These are phyloP conservation scores for Sugiyamaella chiloensis DNA, from an alignment of 805 yeast species.

Conservation along the genomic window DNA sequence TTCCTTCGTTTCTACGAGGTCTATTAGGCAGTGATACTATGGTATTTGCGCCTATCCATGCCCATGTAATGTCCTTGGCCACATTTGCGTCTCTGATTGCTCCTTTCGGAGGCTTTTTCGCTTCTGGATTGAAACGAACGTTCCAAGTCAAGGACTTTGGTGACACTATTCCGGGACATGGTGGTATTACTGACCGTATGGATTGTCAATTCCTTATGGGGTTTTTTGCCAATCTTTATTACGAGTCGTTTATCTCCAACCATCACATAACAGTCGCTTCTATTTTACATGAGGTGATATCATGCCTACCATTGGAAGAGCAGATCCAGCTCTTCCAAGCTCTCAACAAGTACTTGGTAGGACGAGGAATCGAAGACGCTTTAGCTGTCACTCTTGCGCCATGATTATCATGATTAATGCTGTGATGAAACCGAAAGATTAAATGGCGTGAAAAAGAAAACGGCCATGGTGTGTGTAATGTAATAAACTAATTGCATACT, in stretches of 20 bases:
- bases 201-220: conserved; percentile 99
- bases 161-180: conserved; percentile 98
- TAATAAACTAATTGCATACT: background rate
- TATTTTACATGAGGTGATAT: conserved; percentile 69
- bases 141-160: conserved; percentile 97
- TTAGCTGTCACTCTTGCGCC: background rate
- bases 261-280: conserved; percentile 59
- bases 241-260: conserved; percentile 84
- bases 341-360: conserved; percentile 51
- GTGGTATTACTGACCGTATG: conserved; percentile 95
- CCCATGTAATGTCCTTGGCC: conserved; percentile 82
- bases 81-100: conserved; percentile 96
- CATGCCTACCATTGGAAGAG: conserved; percentile 64
- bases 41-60: conserved; percentile 78
- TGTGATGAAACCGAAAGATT: background rate
- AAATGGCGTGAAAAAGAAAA: background rate
- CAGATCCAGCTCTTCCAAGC: conserved; percentile 59
- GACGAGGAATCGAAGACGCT: conserved; percentile 25
- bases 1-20: conserved; percentile 63
- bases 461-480: background rate
- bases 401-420: too few relatives aligned
- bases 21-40: conserved; percentile 47
- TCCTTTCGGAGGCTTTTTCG: conserved; percentile 98
- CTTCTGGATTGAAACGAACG: conserved; percentile 95
- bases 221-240: conserved; percentile 85